These are phyloP conservation scores for Phaeophleospora eucalypticola DNA, from an alignment of 2,329 filamentous ascomycete species.

Conservation along the genomic window DNA sequence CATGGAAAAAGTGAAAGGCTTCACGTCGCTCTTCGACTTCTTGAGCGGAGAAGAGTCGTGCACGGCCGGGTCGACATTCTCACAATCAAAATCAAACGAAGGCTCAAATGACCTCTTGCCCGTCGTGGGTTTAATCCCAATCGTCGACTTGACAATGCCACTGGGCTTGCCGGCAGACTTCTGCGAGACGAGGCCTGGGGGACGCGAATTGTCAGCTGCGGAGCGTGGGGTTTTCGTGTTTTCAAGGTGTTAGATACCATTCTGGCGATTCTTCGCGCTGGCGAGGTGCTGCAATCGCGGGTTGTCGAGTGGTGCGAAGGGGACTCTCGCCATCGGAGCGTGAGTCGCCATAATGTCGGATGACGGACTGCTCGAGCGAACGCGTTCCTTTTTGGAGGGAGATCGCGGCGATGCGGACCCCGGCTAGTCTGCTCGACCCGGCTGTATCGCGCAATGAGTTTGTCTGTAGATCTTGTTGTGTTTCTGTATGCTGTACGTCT, in stretches of 20 bases:
- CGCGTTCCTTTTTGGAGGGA: slow-evolving; percentile 1
- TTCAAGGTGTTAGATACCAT: slow-evolving; percentile 42
- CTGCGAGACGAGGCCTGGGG: slow-evolving; percentile 18
- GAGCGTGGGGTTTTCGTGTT: neutral
- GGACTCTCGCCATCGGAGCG: slow-evolving; percentile 53
- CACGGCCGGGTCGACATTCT: slow-evolving; percentile 56
- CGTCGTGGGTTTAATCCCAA: neutral
- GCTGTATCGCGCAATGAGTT: neutral
- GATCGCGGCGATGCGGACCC: slow-evolving; percentile 1
- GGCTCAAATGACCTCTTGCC: slow-evolving; percentile 46
- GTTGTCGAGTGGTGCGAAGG: slow-evolving; percentile 69
- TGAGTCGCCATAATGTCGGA: slow-evolving; percentile 26
- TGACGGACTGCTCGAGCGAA: slow-evolving; percentile 9
- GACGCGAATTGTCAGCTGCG: slow-evolving; percentile 8
- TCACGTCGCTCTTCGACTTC: slow-evolving; percentile 46
- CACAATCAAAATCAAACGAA: slow-evolving; percentile 46
- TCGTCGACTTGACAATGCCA: slow-evolving; percentile 9
- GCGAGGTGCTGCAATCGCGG: slow-evolving; percentile 67
- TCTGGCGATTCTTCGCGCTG: slow-evolving; percentile 73
- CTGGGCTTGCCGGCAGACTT: slow-evolving; percentile 27
- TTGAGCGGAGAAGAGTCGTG: slow-evolving; percentile 52
- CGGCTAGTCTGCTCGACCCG: slow-evolving; percentile 6
- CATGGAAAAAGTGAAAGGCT: slow-evolving; percentile 38
- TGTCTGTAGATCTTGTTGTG: neutral
- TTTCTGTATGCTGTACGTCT: neutral